Evolutionary conservation across 1,284 basidiomycete genomes (phyloP), one percentile per base, ranked within the genome.

Genomic region (Mycosarcoma mackinlayi): DNA sequence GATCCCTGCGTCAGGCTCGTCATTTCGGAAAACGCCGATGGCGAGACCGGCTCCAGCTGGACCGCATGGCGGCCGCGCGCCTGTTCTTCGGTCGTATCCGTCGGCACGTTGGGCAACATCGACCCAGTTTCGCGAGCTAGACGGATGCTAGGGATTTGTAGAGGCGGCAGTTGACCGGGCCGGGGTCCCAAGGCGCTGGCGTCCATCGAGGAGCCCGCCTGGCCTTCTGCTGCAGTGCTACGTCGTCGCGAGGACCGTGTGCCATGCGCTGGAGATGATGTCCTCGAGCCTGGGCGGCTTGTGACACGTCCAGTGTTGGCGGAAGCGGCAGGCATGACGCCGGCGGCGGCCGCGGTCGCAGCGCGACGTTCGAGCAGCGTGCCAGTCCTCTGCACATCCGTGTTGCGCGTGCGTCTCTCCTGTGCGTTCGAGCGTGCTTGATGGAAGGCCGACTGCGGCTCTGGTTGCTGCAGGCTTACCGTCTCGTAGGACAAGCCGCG

Each of bases 1-100:
- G 68, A 71, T 4, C 62, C 59, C 23, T 71, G 58, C 3, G 68
- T 71, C 39, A 71, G 11, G 51, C 58, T 71, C 10, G 68, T 71
- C 63, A 66, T 66, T 24, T 66, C 63, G 1, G 68, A 71, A 11
- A 51, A 59, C 0, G 68, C 68, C 14, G 68, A 71, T 2, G 68
- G 68, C 14, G 68, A 71, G 30, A 61, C 37, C 2, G 68, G 63
- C 33, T 71, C 67, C 4, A 37, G 21, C 18, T 40, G 46, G 3
- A 27, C 23, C 11, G 42, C n/a, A 5, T 30, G 50, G n/a, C 33
- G 54, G 25, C 23, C 61, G 24, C 39, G 39, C 6, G 34, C 31
- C 11, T 28, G 21, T 18, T 11, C 58, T 28, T 61, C 52, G 11
- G 41, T 34, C n/a, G 41, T 31, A 11, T 48, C 8, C 16, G 44